Conservation (phyloP, 257 asterid species). For the Striga asiatica region DNA sequence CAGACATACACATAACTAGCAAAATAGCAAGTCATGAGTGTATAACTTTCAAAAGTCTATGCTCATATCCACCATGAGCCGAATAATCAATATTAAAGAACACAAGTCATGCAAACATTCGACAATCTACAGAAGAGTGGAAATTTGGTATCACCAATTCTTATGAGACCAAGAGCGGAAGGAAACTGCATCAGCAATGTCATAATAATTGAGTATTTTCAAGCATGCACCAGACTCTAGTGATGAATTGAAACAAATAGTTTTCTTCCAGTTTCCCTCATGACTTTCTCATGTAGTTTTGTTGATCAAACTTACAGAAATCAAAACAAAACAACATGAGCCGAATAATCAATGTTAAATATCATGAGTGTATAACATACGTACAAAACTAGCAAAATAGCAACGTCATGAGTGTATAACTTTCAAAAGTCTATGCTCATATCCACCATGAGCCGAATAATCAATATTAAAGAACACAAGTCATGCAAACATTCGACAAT, state of each 20-base stretch:
- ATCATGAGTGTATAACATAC: too few relatives aligned
- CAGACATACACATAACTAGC: too few relatives aligned
- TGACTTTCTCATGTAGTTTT: not conserved
- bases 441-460: too few relatives aligned
- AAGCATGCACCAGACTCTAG: not conserved
- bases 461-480: not conserved
- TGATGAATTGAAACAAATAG: not conserved
- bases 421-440: too few relatives aligned
- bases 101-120: not conserved
- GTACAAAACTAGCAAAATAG: too few relatives aligned
- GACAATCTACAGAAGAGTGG: too few relatives aligned
- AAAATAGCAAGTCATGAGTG: too few relatives aligned
- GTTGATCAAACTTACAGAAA: not conserved
- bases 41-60: too few relatives aligned
- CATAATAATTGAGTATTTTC: not conserved
- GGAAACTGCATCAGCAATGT: not conserved
- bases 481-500: too few relatives aligned
- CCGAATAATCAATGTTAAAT: too few relatives aligned
- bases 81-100: not conserved
- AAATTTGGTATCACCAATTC: not conserved
- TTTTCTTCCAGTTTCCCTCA: not conserved
- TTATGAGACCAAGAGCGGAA: not conserved
- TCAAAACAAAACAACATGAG: not conserved
- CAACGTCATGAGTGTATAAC: too few relatives aligned
- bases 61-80: too few relatives aligned